Evolutionary conservation across 805 yeast genomes (phyloP).

Genomic region (Saccharomyces kudriavzevii): DNA sequence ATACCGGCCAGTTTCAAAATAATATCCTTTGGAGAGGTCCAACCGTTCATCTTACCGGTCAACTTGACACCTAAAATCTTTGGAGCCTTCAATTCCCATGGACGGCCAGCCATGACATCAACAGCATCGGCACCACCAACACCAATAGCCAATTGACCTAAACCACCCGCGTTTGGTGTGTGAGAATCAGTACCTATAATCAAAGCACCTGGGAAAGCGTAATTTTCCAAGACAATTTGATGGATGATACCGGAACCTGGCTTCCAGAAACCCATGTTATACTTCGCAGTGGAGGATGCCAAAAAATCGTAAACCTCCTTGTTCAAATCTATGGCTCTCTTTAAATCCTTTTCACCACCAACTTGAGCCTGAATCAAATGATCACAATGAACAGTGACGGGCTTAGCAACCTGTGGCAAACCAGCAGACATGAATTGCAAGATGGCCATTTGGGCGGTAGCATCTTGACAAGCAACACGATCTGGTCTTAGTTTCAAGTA

Average conservation of each 20-base stretch:
- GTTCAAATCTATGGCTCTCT: conserved; percentile 73
- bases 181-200: conserved; percentile 98
- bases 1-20: conserved; percentile 87
- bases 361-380: conserved; percentile 95
- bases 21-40: conserved; percentile 97
- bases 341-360: conserved; percentile 80
- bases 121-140: conserved; percentile 99
- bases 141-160: conserved; percentile 97
- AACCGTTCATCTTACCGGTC: conserved; percentile 81
- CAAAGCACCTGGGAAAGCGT: conserved; percentile 92
- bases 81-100: conserved; percentile 99
- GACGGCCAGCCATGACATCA: conserved; percentile 91
- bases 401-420: conserved; percentile 77
- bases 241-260: conserved; percentile 99
- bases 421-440: conserved; percentile 97
- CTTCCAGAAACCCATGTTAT: conserved; percentile 97
- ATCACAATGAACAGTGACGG: conserved; percentile 95
- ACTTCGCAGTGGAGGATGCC: conserved; percentile 85
- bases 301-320: conserved; percentile 93
- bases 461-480: conserved; percentile 99
- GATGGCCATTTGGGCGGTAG: conserved; percentile 99
- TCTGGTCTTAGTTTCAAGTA: conserved; percentile 94
- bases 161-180: conserved; percentile 98
- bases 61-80: conserved; percentile 88
- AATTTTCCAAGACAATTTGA: conserved; percentile 94